These are phyloP conservation scores for Bryopsis sp. DNA, from an alignment of 139 green algal genomes.

Conservation along the genomic window DNA sequence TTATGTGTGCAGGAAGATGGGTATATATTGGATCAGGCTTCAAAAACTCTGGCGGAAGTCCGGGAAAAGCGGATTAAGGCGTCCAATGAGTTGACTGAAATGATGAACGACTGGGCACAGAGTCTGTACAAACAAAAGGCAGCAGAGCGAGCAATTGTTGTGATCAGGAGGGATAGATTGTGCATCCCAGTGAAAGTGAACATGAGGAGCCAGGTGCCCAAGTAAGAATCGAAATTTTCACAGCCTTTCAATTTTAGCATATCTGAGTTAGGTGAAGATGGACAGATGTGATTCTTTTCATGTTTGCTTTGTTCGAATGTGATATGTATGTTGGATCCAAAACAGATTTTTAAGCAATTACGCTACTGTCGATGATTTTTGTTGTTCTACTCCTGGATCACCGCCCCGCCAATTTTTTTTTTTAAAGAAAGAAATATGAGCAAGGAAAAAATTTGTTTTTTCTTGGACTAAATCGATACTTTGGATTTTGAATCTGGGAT, in stretches of 20 bases:
- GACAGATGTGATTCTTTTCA: background rate
- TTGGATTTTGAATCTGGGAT: background rate
- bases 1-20: background rate
- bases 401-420: background rate
- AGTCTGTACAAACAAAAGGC: constrained; percentile 17
- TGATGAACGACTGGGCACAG: constrained; percentile 1
- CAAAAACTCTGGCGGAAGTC: background rate
- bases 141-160: constrained; percentile 14
- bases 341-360: background rate
- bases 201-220: constrained; percentile 56
- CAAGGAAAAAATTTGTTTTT: background rate
- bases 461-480: background rate
- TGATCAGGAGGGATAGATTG: constrained; percentile 35
- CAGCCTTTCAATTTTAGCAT: constrained; percentile 19
- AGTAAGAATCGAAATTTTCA: constrained; percentile 29
- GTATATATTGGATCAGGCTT: constrained; percentile 3
- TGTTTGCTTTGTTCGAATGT: background rate
- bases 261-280: background rate
- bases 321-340: background rate
- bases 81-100: background rate
- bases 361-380: background rate
- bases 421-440: background rate
- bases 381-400: background rate
- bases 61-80: background rate
- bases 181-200: constrained; percentile 44